A percentile compares a stretch with the other conserved stretches of the same genome.
Conservation (phyloP, 306 rosid genomes). For the Casuarina glauca region DNA sequence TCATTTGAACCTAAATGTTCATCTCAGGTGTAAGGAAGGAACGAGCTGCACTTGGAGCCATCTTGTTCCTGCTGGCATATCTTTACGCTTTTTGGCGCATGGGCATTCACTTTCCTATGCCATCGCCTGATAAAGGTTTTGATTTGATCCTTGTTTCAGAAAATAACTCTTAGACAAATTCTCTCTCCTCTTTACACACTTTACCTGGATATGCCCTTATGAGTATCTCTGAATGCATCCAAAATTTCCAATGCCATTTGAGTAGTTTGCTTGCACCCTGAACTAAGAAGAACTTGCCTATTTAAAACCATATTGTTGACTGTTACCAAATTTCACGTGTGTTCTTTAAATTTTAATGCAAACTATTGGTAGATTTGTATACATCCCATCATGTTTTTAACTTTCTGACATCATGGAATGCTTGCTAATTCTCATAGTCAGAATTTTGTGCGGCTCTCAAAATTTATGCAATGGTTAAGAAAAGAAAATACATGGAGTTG, state of each 20-base stretch:
- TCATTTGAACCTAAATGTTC: not conserved
- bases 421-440: not conserved
- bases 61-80: slow-evolving; percentile 73
- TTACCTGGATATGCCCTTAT: not conserved
- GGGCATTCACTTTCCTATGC: slow-evolving; percentile 99
- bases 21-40: slow-evolving; percentile 59
- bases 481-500: not conserved
- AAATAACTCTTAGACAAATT: not conserved
- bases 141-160: not conserved
- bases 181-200: not conserved
- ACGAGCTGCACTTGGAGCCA: slow-evolving; percentile 82
- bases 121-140: slow-evolving; percentile 81
- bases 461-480: not conserved
- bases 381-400: not conserved
- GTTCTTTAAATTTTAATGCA: not conserved
- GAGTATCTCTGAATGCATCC: not conserved
- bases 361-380: not conserved
- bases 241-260: not conserved
- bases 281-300: not conserved
- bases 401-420: not conserved
- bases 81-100: slow-evolving; percentile 93
- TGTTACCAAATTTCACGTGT: not conserved
- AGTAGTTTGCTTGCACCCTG: not conserved
- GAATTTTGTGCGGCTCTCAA: not conserved
- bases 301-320: not conserved